Conservation (phyloP, 768 basidiomycete species). For the Stropharia rugosoannulata region DNA sequence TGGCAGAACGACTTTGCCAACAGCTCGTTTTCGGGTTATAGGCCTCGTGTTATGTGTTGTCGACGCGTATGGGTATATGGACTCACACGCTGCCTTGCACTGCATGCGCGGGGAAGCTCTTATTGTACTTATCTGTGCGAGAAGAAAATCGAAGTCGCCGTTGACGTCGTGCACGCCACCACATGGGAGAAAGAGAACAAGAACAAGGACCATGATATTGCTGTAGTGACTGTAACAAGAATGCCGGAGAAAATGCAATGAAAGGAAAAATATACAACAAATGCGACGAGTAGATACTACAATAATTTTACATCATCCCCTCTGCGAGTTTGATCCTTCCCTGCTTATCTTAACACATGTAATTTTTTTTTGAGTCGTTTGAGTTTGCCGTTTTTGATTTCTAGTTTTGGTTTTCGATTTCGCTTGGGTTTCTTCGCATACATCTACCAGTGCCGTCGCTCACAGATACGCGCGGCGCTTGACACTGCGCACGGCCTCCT, state of each 20-base stretch:
- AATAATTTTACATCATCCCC: constrained; percentile 4
- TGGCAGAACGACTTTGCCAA: too few species aligned
- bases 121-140: too few species aligned
- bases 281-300: background rate
- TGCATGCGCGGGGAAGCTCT: too few species aligned
- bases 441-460: too few species aligned
- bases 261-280: constrained; percentile 9
- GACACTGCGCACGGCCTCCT: constrained; percentile 59
- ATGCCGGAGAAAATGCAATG: background rate
- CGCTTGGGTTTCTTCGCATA: too few species aligned
- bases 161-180: background rate
- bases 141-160: too few species aligned
- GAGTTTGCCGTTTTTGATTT: constrained; percentile 6
- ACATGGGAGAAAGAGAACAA: background rate
- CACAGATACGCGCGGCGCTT: constrained; percentile 48
- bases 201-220: background rate
- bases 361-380: background rate
- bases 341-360: too few species aligned
- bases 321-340: too few species aligned
- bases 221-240: background rate
- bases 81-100: too few species aligned
- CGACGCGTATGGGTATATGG: too few species aligned
- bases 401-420: background rate
- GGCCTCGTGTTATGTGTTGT: too few species aligned
- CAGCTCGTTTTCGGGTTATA: too few species aligned